phyloP scores from a whole-genome alignment of 2,329 filamentous ascomycete genomes.

The Diplocarpon rosae region DNA sequence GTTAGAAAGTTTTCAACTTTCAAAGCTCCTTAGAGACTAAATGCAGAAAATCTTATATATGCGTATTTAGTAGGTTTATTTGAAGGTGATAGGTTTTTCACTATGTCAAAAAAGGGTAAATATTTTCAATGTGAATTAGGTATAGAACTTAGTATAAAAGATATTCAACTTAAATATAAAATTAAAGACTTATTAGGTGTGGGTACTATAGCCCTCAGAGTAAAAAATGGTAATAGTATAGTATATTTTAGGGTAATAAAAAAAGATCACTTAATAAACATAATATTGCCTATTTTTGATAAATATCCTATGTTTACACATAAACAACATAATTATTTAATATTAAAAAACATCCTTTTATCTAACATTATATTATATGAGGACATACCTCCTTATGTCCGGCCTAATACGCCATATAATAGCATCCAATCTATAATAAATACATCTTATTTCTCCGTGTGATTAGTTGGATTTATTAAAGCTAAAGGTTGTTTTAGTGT shows the following conservation, averaged over 20 bases:
- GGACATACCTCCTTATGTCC: not conserved
- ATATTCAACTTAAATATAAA: not conserved
- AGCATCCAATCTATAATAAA: not conserved
- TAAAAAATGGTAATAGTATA: not conserved
- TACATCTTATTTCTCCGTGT: not conserved
- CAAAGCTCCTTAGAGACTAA: not conserved
- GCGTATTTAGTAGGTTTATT: not conserved
- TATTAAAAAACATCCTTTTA: not conserved
- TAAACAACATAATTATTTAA: not conserved
- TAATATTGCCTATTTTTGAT: not conserved
- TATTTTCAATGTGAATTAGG: not conserved
- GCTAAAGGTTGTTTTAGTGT: not conserved
- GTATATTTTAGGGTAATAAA: not conserved
- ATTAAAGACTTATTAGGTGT: not conserved
- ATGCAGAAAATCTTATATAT: not conserved
- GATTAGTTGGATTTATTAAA: not conserved
- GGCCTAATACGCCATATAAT: not conserved
- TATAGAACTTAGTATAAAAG: not conserved
- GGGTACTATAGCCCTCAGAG: not conserved
- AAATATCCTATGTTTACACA: not conserved
- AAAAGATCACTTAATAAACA: not conserved
- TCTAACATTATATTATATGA: not conserved
- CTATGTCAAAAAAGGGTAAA: not conserved
- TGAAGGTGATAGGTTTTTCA: not conserved
- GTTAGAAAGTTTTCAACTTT: not conserved